These are phyloP conservation scores for Tilletia indica DNA, from an alignment of 1,284 basidiomycete species.

Conservation along the genomic window DNA sequence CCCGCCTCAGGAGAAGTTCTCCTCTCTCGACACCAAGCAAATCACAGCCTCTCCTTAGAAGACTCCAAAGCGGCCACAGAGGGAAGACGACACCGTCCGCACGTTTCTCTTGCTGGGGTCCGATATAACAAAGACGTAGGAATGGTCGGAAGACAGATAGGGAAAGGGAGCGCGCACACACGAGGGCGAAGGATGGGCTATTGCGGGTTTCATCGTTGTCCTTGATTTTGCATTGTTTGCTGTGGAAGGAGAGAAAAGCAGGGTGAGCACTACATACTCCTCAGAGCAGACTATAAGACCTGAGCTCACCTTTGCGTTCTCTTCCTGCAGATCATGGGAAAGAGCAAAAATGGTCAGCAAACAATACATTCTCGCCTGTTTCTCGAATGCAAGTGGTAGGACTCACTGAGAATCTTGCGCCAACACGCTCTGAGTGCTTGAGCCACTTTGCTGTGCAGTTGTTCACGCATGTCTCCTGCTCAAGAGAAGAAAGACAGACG, in stretches of 20 bases:
- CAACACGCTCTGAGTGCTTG: slow-evolving; percentile 92
- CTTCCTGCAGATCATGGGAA: slow-evolving; percentile 25
- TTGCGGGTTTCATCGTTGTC: background rate
- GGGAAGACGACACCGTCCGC: no score
- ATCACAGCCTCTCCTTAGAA: no score
- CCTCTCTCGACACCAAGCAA: no score
- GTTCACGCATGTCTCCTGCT: slow-evolving; percentile 62
- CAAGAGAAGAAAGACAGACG: background rate
- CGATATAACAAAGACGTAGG: no score
- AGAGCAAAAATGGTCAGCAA: background rate
- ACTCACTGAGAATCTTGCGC: slow-evolving; percentile 69
- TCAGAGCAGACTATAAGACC: background rate
- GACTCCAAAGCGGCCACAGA: no score
- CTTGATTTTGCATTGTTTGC: background rate
- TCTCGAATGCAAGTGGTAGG: background rate
- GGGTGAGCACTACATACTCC: background rate
- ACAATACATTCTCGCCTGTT: background rate
- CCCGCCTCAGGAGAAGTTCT: no score
- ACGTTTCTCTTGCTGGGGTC: no score
- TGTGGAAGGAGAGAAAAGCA: background rate
- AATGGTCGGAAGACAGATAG: no score
- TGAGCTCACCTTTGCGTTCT: slow-evolving; percentile 37
- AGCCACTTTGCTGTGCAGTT: slow-evolving; percentile 86
- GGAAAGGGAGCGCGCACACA: no score
- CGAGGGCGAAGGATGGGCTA: background rate